Percentiles rank a stretch among this genome's conserved stretches.
phyloP scores from a whole-genome alignment of 202 grass and related monocot species.

The Carex sylvatica region DNA sequence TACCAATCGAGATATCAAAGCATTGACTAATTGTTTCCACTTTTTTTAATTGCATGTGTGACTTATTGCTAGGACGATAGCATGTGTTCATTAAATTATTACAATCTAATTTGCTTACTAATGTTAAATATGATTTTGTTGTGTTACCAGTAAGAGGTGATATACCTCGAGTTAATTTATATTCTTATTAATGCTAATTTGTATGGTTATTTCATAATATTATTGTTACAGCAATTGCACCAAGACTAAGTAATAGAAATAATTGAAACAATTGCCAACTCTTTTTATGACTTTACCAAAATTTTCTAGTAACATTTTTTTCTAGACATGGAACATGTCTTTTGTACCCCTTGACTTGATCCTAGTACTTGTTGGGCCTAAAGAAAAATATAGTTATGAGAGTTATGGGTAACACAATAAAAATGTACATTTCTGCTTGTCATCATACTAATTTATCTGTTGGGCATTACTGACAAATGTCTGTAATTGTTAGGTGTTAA shows the following conservation, averaged over 20 bases:
- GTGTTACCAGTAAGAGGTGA: neutral
- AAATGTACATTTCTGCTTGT: neutral
- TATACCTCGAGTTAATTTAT: neutral
- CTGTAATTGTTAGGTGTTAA: neutral
- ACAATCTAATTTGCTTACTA: neutral
- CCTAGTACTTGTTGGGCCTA: neutral
- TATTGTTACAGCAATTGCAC: neutral
- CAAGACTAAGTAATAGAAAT: neutral
- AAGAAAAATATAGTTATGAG: neutral
- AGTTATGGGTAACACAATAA: neutral
- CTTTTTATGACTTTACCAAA: neutral
- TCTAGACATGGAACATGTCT: neutral
- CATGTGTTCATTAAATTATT: neutral
- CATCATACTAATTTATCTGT: neutral
- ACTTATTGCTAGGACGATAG: neutral
- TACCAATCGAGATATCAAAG: neutral
- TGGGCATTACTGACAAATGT: neutral
- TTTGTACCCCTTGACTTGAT: neutral
- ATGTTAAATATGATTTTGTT: neutral
- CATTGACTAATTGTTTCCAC: neutral
- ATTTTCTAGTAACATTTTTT: neutral
- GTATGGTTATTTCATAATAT: neutral
- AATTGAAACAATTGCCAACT: neutral
- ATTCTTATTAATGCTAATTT: neutral
- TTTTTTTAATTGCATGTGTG: neutral